Percentiles rank a stretch among this genome's conserved stretches.
These are phyloP conservation scores for Pilatotrama ljubarskyi DNA, from an alignment of 768 basidiomycete genomes.

Conservation along the genomic window DNA sequence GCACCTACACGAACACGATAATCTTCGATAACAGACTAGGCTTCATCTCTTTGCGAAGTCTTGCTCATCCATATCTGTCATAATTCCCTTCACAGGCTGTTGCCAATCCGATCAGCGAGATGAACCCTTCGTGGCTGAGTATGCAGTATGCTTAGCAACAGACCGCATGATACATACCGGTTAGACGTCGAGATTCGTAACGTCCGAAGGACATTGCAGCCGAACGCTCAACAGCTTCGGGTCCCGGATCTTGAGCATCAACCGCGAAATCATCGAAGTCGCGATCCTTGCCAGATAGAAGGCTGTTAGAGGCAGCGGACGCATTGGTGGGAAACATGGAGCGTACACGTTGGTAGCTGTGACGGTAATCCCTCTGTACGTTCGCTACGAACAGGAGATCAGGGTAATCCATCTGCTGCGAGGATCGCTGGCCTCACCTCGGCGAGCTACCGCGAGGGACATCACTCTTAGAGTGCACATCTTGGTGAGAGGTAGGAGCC, in stretches of 20 bases:
- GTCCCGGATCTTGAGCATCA: slow-evolving; percentile 15
- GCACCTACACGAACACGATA: neutral
- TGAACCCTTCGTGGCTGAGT: too few relatives aligned
- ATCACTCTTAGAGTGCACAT: too few relatives aligned
- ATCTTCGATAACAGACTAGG: too few relatives aligned
- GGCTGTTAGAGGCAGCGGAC: neutral
- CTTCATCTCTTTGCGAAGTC: too few relatives aligned
- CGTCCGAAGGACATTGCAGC: neutral
- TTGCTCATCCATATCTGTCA: too few relatives aligned
- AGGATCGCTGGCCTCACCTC: neutral
- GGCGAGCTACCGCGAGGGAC: neutral
- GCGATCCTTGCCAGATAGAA: neutral
- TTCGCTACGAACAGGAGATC: neutral
- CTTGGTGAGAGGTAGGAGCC: too few relatives aligned
- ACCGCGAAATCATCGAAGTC: slow-evolving; percentile 1
- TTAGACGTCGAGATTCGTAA: neutral
- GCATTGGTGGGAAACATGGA: too few relatives aligned
- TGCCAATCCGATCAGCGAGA: too few relatives aligned
- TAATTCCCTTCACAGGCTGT: too few relatives aligned
- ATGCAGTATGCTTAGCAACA: neutral
- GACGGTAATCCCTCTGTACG: neutral
- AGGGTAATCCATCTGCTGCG: neutral
- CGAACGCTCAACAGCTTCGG: neutral
- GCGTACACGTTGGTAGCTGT: slow-evolving; percentile 6
- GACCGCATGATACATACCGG: neutral